Evolutionary conservation across 1,284 basidiomycete species (phyloP), one percentile per base, ranked within the genome.

Genomic region (Xerocomus minutiporus): DNA sequence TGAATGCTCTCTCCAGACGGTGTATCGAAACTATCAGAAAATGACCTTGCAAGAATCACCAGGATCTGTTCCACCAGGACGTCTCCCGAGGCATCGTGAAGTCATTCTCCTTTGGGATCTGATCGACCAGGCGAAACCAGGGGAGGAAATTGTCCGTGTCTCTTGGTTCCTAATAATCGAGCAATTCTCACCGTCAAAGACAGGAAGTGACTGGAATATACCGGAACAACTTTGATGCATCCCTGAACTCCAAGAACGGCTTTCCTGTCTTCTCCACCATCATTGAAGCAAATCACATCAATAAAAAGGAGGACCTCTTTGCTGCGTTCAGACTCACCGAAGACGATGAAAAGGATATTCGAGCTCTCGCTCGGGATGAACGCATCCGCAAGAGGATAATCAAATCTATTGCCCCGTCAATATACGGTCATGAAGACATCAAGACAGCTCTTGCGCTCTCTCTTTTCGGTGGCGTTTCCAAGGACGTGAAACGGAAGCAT

Each of bases 251-350:
- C 44, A 99, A 98, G 76, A 98, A 99, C 62, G 97, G 96, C 25
- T 99, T 99, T 76, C 96, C 96, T 0, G 97, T 99, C 39, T 99
- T 99, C 75, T 95, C 94, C 4, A 99, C 96, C 6, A 83, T 99
- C 52, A 88, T 99, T 57, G 96, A 99, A 70, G 96, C 96, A 15
- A 99, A 99, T 70, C 91, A 97, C 65, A 79, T 97, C 72, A 95
- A 95, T 75, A 98, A 97, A 77, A 96, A 97, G 69, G 95, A 98
- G 71, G 87, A 90, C 59, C 76, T 94, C 15, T 99, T 96, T 62
- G 95, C 96, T 8, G 93, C 96, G 1, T 96, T 97, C 79, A 84
- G 92, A 36, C 79, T 99, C 34, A 98, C 95, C 0, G 95, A 97
- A 67, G 96, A 99, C 63, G 97, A 99, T 62, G 93, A 97, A 71